These are phyloP conservation scores for Linum lewisii DNA, from an alignment of 345 rosid genomes.

Conservation along the genomic window DNA sequence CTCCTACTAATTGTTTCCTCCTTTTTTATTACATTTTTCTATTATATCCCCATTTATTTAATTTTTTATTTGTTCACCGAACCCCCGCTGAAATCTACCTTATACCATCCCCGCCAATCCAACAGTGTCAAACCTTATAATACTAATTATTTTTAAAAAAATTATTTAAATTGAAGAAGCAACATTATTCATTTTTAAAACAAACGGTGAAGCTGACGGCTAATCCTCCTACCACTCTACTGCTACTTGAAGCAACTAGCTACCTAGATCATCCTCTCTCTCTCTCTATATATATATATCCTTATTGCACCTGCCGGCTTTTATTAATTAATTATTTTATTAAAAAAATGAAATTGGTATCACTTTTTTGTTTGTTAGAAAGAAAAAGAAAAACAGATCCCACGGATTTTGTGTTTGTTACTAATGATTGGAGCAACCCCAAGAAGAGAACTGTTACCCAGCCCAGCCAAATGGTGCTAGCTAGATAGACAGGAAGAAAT, in stretches of 20 bases:
- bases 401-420: conserved; percentile 20
- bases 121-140: conserved; percentile 10
- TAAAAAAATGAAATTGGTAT: no score
- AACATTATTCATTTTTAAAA: conserved; percentile 8
- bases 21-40: conserved; percentile 6
- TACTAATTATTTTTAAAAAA: not conserved
- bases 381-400: conserved; percentile 6
- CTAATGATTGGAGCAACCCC: conserved; percentile 8
- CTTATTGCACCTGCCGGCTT: conserved; percentile 53
- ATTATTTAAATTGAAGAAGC: conserved; percentile 4
- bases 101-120: conserved; percentile 20
- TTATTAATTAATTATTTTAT: conserved; percentile 13
- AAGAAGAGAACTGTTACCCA: not conserved
- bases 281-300: conserved; percentile 8
- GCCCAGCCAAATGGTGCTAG: no score
- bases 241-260: not conserved
- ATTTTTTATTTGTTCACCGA: conserved; percentile 17
- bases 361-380: not conserved
- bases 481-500: not conserved
- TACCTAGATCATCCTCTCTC: conserved; percentile 38
- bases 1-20: conserved; percentile 14
- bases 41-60: conserved; percentile 13
- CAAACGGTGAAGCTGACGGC: not conserved
- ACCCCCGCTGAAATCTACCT: conserved; percentile 4
- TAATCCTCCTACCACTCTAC: conserved; percentile 27